Percentiles rank a stretch among this genome's conserved stretches.
Conservation (phyloP, 306 rosid species). For the Lathyrus tuberosus region DNA sequence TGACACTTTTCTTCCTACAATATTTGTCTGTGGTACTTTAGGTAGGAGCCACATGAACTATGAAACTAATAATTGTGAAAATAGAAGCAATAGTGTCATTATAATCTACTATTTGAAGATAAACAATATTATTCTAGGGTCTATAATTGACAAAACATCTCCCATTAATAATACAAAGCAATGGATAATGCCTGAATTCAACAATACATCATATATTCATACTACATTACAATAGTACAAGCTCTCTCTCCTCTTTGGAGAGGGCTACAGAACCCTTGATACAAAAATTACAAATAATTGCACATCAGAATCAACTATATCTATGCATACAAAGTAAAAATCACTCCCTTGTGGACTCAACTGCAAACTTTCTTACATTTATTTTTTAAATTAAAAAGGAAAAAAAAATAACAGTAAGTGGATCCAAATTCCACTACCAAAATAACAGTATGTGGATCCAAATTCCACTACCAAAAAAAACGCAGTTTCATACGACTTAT, state of each 20-base stretch:
- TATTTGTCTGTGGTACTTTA: too few species aligned
- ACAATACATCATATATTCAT: not conserved
- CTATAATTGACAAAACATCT: too few species aligned
- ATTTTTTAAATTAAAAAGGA: not conserved
- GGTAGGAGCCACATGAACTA: not conserved
- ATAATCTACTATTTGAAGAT: not conserved
- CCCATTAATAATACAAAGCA: too few species aligned
- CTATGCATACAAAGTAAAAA: slow-evolving; percentile 8
- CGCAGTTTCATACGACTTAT: not conserved
- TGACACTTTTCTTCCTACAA: too few species aligned
- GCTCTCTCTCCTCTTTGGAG: slow-evolving; percentile 86
- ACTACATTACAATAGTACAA: slow-evolving; percentile 1
- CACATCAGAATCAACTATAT: slow-evolving; percentile 18
- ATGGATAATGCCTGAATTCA: not conserved
- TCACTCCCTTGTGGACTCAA: slow-evolving; percentile 45
- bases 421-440: too few species aligned
- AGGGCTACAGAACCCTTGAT: slow-evolving; percentile 53
- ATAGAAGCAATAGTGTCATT: not conserved
- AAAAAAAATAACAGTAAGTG: not conserved
- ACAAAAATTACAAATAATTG: slow-evolving; percentile 41
- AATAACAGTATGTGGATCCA: not conserved
- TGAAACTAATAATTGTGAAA: not conserved
- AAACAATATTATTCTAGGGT: not conserved
- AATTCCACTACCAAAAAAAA: not conserved
- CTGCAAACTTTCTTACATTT: slow-evolving; percentile 40